These are phyloP conservation scores for Pichia sp. DNA, from an alignment of 1,139 yeast genomes.

Conservation along the genomic window DNA sequence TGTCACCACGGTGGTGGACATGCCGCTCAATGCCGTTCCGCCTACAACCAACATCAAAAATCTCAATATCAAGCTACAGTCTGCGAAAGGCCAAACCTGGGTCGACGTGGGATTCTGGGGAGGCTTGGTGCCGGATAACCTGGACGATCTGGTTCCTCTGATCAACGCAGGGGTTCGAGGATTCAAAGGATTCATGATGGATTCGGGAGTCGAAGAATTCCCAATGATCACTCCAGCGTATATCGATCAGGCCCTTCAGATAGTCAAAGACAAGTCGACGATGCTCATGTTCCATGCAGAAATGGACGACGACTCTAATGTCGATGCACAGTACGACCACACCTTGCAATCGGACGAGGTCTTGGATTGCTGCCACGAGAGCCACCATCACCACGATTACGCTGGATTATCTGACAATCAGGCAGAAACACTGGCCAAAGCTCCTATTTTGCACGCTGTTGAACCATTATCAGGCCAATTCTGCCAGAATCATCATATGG, in stretches of 20 bases:
- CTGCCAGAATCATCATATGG: constrained; percentile 28
- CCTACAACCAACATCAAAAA: constrained; percentile 84
- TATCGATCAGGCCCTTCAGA: constrained; percentile 56
- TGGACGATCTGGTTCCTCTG: constrained; percentile 61
- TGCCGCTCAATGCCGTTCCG: constrained; percentile 94
- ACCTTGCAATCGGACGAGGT: neutral
- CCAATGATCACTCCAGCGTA: constrained; percentile 66
- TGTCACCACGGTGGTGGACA: constrained; percentile 89
- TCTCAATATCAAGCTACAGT: constrained; percentile 62
- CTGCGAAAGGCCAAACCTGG: constrained; percentile 80
- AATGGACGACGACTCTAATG: constrained; percentile 38
- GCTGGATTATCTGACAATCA: constrained; percentile 38
- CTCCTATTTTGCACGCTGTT: constrained; percentile 47
- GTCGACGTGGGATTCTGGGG: constrained; percentile 97
- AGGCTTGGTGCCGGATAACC: constrained; percentile 75
- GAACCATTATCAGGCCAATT: constrained; percentile 48
- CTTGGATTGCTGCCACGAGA: constrained; percentile 1
- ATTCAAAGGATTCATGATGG: constrained; percentile 84
- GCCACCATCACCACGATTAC: constrained; percentile 8
- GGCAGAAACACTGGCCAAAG: constrained; percentile 42
- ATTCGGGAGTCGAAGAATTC: constrained; percentile 90
- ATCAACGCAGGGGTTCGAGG: constrained; percentile 84
- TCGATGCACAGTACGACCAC: constrained; percentile 1
- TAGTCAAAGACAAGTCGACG: constrained; percentile 54
- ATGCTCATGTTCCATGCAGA: constrained; percentile 92